These are phyloP conservation scores for Turritis glabra DNA, from an alignment of 345 rosid genomes.

Conservation along the genomic window DNA sequence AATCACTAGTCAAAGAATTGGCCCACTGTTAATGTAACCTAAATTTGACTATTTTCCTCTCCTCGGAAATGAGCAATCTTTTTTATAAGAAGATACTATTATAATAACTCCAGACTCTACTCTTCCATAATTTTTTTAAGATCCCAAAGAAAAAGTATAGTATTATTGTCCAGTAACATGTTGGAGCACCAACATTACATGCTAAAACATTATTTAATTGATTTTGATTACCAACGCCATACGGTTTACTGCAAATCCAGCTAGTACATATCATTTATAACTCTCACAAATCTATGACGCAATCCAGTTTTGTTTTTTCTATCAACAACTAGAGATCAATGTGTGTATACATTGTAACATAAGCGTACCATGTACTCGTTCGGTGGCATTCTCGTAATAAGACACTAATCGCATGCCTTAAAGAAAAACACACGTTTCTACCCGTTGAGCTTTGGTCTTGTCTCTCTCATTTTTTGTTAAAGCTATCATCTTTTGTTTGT, in stretches of 20 bases:
- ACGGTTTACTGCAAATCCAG: conserved; percentile 13
- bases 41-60: background rate
- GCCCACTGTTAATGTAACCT: background rate
- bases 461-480: conserved; percentile 30
- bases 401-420: background rate
- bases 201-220: background rate
- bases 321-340: background rate
- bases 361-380: background rate
- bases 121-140: background rate
- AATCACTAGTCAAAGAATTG: background rate
- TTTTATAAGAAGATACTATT: too few relatives aligned
- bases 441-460: conserved; percentile 37
- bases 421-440: conserved; percentile 5
- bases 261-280: conserved; percentile 14
- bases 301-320: too few relatives aligned
- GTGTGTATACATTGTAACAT: background rate
- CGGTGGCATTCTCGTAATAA: conserved; percentile 34
- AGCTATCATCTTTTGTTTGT: conserved; percentile 17
- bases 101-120: background rate
- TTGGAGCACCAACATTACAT: conserved; percentile 18
- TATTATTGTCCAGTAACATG: conserved; percentile 34
- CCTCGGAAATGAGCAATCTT: background rate
- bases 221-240: conserved; percentile 14
- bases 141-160: conserved; percentile 26
- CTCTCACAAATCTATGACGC: too few relatives aligned